Evolutionary conservation across 192 early-diverging fungal genomes (phyloP), one percentile per base, ranked within the genome.

Genomic region (Entophlyctis helioformis): DNA sequence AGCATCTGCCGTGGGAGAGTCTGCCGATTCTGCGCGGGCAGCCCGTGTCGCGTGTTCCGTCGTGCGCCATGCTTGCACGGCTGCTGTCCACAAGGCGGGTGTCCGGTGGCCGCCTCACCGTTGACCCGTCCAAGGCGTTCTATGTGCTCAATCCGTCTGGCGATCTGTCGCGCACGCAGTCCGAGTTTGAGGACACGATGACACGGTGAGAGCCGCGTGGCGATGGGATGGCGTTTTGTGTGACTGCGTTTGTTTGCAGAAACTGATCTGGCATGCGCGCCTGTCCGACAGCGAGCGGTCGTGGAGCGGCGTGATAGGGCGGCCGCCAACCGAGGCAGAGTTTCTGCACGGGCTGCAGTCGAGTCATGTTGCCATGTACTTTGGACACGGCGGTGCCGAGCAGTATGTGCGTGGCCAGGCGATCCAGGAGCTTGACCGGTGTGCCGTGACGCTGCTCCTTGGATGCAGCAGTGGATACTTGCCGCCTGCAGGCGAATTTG

Each of bases 321-420:
- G 67, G 0, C 54, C 64, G 4, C 96, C 93, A 0, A 57, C 71
- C 46, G 76, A 81, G 40, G 44, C 69, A 21, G 79, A 90, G 40
- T 76, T 71, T 32, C 67, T 65, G 36, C 44, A 69, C 23, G 78
- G 66, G 0, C 56, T 97, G 11, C 47, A 51, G 5, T 46, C 31
- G 8, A 10, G n/a, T 56, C 18, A 27, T 22, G 27, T 44, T 25
- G 7, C 5, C 11, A 36, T 19, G 7, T 86, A 98, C 59, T 89
- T 95, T 74, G 96, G 93, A 10, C 96, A 99, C 62, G 86, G 89
- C 35, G 85, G 89, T 4, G 92, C 83, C 0, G 92, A 96, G 57
- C 66, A 74, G 38, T 90, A 88, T 53, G 67, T 91, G 22, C 54
- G 69, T 10, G 78, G 83, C 0, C 51, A 79, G 3, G 60, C 69